Base-by-base conservation (phyloP, 257 asterid species). In the Nyctanthes arbortristis region DNA sequence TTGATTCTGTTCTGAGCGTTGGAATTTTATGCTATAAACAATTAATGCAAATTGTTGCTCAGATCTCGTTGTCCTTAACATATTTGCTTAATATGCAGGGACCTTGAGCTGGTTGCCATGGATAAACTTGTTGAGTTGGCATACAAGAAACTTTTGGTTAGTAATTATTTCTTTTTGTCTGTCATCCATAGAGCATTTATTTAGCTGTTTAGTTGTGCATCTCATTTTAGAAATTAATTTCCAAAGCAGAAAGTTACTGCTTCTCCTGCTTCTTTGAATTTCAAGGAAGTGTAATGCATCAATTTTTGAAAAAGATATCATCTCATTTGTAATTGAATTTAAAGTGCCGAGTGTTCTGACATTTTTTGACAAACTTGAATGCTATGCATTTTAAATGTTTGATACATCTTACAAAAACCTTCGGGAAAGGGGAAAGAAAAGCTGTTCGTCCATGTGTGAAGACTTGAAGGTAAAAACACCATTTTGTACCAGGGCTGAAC, bases 71-170 rank as follows among this genome's bases (percentile, higher is more conserved):
- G 40, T 75, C 54, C 61, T 55, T 14, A 32, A 35, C 64, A 70
- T 28, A 40, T 20, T 67, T 56, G 55, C 32, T 79, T 62, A 33
- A 70, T 76, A 66, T 78, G 67, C 84, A 91, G 97, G 96, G 88
- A 89, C 79, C 91, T 83, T 36, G 97, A 91, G 81, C 87, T 83
- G 86, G 79, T 82, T 78, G 96, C 96, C 33, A 81, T 91, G 89
- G 85, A 86, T 80, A 82, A 77, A 70, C 93, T 89, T 69, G 81
- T 85, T 36, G 97, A 91, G 88, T 72, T 84, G 78, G 89, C 95
- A 63, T 87, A 78, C 88, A 85, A 81, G 86, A 91, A 89, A 80
- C 88, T 85, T 31, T 67, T 89, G 95, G 97, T 89, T 77, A 82
- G 83, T 76, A 4, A 74, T 66, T 40, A 45, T 43, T 73, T n/a